Evolutionary conservation across 1,139 yeast species (phyloP), one percentile per base, ranked within the genome.

Genomic region (Sugiyamaella castrensis): DNA sequence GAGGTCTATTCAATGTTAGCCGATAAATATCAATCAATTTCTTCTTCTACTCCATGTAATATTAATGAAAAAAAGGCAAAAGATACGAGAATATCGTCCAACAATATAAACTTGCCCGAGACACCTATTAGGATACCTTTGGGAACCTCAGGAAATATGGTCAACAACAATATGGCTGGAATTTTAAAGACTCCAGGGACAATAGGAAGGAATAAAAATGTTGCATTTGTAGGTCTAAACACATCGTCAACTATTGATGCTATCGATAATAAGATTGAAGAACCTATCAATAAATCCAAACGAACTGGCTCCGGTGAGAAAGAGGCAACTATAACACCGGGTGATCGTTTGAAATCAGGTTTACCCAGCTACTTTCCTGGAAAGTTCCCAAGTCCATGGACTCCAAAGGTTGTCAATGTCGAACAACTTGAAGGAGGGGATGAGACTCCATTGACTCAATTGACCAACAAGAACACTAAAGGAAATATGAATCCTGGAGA

Each of bases 151-250:
- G n/a, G n/a, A n/a, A n/a, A n/a, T n/a, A n/a, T n/a, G n/a, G 44
- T n/a, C 4, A 13, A 28, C 12, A 44, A 39, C 29, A 41, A 33
- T 13, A 36, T 41, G 4, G 45, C 46, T 48, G 74, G 71, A 3
- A 58, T 58, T 26, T 46, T 58, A 36, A 58, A 57, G 43, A 58
- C 61, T 11, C 62, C 62, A 2, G 61, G 61, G 5, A 58, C 62
- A 9, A 31, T 56, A 24, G 57, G 55, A 10, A 47, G 50, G 31
- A 40, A 51, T 26, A 58, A 58, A 41, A 58, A 55, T 27, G 62
- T 58, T 8, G 57, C 62, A n/a, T 58, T 58, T 51, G 60, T 59
- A 5, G 48, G 42, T 8, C 10, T 40, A 11, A 34, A 15, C 12
- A 34, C 46, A 10, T 28, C 32, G 24, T 8, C 32, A 9, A 8